phyloP scores from a whole-genome alignment of 1,139 yeast genomes.

The Taphrina pruni region DNA sequence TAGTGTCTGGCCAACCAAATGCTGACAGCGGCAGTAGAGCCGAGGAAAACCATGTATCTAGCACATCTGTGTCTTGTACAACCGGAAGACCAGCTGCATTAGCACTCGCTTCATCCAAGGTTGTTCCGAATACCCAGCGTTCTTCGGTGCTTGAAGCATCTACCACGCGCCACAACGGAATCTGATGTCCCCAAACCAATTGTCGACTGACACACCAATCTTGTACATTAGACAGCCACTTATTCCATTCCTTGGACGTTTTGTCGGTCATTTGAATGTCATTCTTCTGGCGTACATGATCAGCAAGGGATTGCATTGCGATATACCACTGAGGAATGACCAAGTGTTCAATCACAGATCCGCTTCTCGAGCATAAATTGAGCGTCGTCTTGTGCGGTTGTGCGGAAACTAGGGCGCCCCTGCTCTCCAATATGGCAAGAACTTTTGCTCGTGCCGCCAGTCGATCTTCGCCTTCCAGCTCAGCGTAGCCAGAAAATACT shows the following conservation, averaged over 20 bases:
- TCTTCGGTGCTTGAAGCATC: slow-evolving; percentile 10
- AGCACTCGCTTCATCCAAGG: slow-evolving; percentile 26
- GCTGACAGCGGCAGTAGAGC: slow-evolving; percentile 43
- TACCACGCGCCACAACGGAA: slow-evolving; percentile 38
- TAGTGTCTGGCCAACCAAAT: slow-evolving; percentile 52
- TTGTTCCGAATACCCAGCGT: slow-evolving; percentile 42
- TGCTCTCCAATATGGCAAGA: slow-evolving; percentile 12
- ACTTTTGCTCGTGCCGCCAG: slow-evolving; percentile 27
- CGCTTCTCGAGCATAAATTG: slow-evolving; percentile 43
- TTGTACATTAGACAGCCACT: slow-evolving; percentile 41
- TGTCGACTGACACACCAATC: slow-evolving; percentile 45
- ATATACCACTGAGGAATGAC: slow-evolving; percentile 44
- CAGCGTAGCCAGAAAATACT: slow-evolving; percentile 13
- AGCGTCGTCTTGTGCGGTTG: slow-evolving; percentile 29
- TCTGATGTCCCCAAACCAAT: slow-evolving; percentile 43
- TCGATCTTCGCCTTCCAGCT: slow-evolving; percentile 41
- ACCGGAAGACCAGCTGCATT: slow-evolving; percentile 34
- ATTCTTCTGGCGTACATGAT: slow-evolving; percentile 22
- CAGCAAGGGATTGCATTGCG: slow-evolving; percentile 39
- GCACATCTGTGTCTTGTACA: slow-evolving; percentile 42
- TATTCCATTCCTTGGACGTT: slow-evolving; percentile 39
- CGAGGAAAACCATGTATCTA: slow-evolving; percentile 45
- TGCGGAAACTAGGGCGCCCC: slow-evolving; percentile 12
- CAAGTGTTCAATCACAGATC: slow-evolving; percentile 42
- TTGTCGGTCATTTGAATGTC: slow-evolving; percentile 4